Evolutionary conservation across 768 basidiomycete genomes (phyloP), one percentile per base, ranked within the genome.

Genomic region (Amanita phalloides): DNA sequence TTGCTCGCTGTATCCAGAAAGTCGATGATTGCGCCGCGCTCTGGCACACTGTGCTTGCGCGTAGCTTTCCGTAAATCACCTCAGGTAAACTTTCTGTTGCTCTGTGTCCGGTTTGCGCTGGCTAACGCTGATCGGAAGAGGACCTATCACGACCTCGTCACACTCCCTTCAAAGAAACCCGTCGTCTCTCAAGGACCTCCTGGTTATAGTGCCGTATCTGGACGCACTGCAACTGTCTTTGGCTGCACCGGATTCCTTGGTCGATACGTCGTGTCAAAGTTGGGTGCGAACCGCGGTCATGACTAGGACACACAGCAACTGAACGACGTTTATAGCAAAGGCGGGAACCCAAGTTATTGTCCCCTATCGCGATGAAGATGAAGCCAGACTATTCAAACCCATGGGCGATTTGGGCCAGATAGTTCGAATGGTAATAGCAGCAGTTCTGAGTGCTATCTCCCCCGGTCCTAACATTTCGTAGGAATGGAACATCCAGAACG

Each of bases 381-480:
- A 92, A 63, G 90, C 86, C 60, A 76, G 95, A 54, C 79, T 88
- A 61, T 72, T 99, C 62, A 86, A 85, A 68, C 88, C 88, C 10
- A 94, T 87, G 83, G 96, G 95, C 39, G 96, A 99, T 71, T 74
- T 98, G 50, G 96, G 96, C 6, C 93, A 95, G 72, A 86, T 99
- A 56, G 88, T 97, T 52, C 82, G 89, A 60, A 81, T 98, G 86
- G 94, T 95, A 62, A 30, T 14, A 65, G 48, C 50, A 37, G 32
- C 9, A 4, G 26, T 30, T 23, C 45, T 49, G 42, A 41, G 37
- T 46, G 46, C 28, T 36, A 48, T 20, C 26, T 33, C 17, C 17
- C 17, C 17, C 21, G 4, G 26, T 41, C n/a, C 32, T 26, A 9
- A 42, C 21, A 6, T 26, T 47, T 43, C 35, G 48, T 54, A 97